Evolutionary conservation across 2,329 filamentous ascomycete species (phyloP).

Genomic region (Penicillium sp.): DNA sequence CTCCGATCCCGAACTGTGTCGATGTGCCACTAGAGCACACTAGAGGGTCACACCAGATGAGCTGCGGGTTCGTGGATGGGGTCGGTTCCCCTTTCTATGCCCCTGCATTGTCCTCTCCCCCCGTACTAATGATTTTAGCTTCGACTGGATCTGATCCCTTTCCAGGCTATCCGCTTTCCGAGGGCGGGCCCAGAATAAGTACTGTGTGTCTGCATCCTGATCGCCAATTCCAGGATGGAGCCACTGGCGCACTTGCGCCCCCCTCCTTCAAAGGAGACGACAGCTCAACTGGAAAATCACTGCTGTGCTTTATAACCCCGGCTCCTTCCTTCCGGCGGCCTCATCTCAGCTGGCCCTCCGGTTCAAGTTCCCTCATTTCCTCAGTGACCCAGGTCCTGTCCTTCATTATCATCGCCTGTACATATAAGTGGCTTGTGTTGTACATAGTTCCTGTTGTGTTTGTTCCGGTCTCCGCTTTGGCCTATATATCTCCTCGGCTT

Average conservation of each 20-base stretch:
- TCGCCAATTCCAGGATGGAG: conserved; percentile 14
- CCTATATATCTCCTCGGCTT: not conserved
- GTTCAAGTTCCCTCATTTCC: conserved; percentile 2
- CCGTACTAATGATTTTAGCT: conserved; percentile 19
- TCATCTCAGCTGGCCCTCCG: conserved; percentile 11
- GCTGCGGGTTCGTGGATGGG: too few species aligned
- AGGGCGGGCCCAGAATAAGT: conserved; percentile 12
- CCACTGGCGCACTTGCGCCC: not conserved
- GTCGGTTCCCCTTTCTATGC: too few species aligned
- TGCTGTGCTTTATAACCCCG: conserved; percentile 12
- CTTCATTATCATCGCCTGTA: conserved; percentile 7
- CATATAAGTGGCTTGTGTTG: conserved; percentile 15
- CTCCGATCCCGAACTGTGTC: too few species aligned
- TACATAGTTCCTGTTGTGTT: conserved; percentile 20
- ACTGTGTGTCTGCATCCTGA: conserved; percentile 18
- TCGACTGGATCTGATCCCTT: conserved; percentile 17
- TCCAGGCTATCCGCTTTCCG: conserved; percentile 17
- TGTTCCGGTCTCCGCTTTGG: conserved; percentile 5
- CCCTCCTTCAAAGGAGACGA: conserved; percentile 16
- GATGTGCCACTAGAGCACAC: too few species aligned
- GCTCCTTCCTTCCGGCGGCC: conserved; percentile 16
- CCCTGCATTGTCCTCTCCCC: conserved; percentile 2
- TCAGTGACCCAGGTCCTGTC: conserved; percentile 3
- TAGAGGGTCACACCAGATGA: too few species aligned
- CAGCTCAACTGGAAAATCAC: conserved; percentile 17